phyloP scores from a whole-genome alignment of 169 alveolate genomes.

The Eimeria sp. region DNA sequence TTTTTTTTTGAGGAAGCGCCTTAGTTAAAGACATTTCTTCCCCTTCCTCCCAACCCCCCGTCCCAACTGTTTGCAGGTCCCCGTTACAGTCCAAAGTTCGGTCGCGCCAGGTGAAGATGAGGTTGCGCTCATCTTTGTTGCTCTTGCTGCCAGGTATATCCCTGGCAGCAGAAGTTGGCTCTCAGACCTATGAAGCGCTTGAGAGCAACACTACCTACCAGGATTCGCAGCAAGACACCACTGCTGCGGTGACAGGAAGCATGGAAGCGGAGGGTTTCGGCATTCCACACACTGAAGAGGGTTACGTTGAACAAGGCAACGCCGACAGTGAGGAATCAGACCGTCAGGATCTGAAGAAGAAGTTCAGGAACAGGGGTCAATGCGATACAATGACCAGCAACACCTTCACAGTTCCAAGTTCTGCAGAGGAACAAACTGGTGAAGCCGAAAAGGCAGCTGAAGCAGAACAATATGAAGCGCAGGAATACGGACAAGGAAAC shows the following conservation, averaged over 20 bases:
- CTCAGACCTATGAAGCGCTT: slow-evolving; percentile 30
- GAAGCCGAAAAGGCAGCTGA: slow-evolving; percentile 9
- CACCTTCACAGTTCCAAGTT: slow-evolving; percentile 17
- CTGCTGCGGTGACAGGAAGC: slow-evolving; percentile 15
- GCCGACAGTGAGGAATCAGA: slow-evolving; percentile 1
- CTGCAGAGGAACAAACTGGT: not conserved
- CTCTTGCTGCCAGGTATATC: slow-evolving; percentile 55
- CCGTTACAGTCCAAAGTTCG: not conserved
- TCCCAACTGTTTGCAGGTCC: not conserved
- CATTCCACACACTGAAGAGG: slow-evolving; percentile 9
- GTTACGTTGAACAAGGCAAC: not conserved
- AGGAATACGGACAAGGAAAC: not conserved
- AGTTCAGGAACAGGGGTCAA: slow-evolving; percentile 49
- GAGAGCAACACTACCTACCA: slow-evolving; percentile 13
- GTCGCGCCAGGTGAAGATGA: slow-evolving; percentile 26
- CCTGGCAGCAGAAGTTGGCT: slow-evolving; percentile 13
- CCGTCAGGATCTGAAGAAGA: not conserved
- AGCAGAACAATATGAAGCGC: not conserved
- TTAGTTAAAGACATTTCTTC: not conserved
- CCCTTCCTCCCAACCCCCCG: no score
- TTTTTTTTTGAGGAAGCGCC: slow-evolving; percentile 1
- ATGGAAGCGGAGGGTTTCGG: slow-evolving; percentile 43
- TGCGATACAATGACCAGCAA: slow-evolving; percentile 2
- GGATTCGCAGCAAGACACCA: not conserved
- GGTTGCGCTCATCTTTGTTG: slow-evolving; percentile 55